These are phyloP conservation scores for Celoporthe dispersa DNA, from an alignment of 2,329 filamentous ascomycete species.

Conservation along the genomic window DNA sequence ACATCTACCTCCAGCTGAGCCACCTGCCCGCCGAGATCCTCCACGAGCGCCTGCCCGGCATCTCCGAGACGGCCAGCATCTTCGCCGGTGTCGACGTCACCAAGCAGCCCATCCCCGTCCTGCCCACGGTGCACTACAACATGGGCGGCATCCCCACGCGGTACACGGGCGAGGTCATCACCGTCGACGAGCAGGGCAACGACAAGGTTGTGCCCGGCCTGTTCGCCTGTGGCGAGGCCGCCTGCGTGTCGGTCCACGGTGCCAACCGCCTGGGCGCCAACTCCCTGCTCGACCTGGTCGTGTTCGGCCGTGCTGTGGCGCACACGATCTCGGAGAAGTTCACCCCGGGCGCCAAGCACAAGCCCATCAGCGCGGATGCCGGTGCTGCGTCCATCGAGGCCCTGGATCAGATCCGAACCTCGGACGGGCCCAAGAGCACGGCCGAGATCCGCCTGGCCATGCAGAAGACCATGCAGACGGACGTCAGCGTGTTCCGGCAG, in stretches of 20 bases:
- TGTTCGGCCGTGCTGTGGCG: conserved; percentile 96
- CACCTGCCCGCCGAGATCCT: conserved; percentile 91
- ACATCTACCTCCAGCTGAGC: conserved; percentile 97
- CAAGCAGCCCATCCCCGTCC: conserved; percentile 95
- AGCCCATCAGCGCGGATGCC: conserved; percentile 80
- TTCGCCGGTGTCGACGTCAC: conserved; percentile 96
- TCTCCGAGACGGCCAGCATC: conserved; percentile 96
- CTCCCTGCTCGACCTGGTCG: conserved; percentile 95
- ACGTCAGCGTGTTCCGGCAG: conserved; percentile 95
- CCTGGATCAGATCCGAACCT: conserved; percentile 83
- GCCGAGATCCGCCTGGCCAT: conserved; percentile 87
- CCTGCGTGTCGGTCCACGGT: conserved; percentile 96
- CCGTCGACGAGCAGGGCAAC: conserved; percentile 81
- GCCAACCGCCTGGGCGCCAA: conserved; percentile 98
- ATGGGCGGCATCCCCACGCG: conserved; percentile 99
- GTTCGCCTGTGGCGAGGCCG: conserved; percentile 95
- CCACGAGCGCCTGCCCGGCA: conserved; percentile 95
- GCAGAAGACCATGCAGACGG: conserved; percentile 98
- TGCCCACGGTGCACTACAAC: conserved; percentile 98
- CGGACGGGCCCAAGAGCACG: conserved; percentile 84
- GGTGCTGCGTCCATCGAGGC: conserved; percentile 85
- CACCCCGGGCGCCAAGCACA: conserved; percentile 78
- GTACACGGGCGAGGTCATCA: conserved; percentile 95
- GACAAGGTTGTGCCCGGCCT: conserved; percentile 94
- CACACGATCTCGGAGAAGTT: conserved; percentile 97